Conservation (phyloP, 768 basidiomycete species). For the Crucibulum laeve region DNA sequence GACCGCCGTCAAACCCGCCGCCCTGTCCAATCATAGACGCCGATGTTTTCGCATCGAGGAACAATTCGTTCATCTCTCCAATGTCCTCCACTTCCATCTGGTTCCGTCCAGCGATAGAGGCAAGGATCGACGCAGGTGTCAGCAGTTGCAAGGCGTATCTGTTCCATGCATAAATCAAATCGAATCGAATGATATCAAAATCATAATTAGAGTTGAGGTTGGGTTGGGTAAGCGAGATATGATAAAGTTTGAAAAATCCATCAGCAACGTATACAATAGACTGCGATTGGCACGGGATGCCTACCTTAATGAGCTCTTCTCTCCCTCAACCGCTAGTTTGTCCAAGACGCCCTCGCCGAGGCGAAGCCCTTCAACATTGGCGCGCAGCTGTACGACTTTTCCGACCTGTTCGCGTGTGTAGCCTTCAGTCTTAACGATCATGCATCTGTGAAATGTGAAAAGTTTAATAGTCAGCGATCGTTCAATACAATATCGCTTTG, state of each 20-base stretch:
- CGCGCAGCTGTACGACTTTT: constrained; percentile 82
- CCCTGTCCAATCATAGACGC: constrained; percentile 49
- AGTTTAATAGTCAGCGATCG: background rate
- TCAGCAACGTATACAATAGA: too few relatives aligned
- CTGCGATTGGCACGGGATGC: constrained; percentile 18
- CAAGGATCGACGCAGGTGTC: constrained; percentile 86
- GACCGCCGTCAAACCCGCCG: constrained; percentile 24
- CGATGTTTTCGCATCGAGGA: constrained; percentile 88
- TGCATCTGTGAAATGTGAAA: constrained; percentile 64
- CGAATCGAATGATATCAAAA: too few relatives aligned
- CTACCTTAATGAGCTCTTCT: constrained; percentile 75
- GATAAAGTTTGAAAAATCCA: too few relatives aligned
- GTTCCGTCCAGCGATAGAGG: constrained; percentile 67
- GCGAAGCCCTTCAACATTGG: constrained; percentile 81
- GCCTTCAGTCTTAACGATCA: constrained; percentile 90
- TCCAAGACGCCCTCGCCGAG: constrained; percentile 76
- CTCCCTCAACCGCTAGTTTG: constrained; percentile 76
- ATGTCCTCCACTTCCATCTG: constrained; percentile 89
- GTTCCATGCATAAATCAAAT: background rate
- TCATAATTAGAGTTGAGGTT: too few relatives aligned
- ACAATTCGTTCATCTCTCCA: constrained; percentile 89
- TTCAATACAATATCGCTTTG: too few relatives aligned
- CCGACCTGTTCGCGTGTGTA: constrained; percentile 83
- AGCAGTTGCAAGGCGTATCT: constrained; percentile 91
- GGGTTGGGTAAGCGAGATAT: too few relatives aligned